phyloP scores from a whole-genome alignment of 163 green algal species.

The Chloroidium sp. region DNA sequence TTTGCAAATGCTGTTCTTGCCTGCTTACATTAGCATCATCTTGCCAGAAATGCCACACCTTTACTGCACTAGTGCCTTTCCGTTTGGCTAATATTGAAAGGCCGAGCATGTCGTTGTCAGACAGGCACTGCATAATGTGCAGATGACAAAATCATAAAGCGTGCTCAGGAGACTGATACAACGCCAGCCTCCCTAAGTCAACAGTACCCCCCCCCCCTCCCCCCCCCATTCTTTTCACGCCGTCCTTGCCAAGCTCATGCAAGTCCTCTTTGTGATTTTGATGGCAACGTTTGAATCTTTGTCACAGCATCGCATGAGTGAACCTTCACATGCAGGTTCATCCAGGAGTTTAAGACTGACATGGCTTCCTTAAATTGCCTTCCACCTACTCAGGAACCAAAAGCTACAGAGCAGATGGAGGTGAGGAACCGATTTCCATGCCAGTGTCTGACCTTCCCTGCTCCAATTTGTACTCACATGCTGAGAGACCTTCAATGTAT shows the following conservation, averaged over 20 bases:
- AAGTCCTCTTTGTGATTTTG: not conserved
- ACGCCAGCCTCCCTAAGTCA: not conserved
- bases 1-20: too few relatives aligned
- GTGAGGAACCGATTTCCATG: not conserved
- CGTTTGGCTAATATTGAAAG: too few relatives aligned
- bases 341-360: conserved; percentile 76
- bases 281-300: not conserved
- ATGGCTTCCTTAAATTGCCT: conserved; percentile 74
- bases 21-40: too few relatives aligned
- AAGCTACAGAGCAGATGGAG: conserved; percentile 78
- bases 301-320: not conserved
- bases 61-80: too few relatives aligned
- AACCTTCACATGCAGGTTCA: conserved; percentile 50
- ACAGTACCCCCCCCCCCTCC: too few relatives aligned
- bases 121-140: conserved; percentile 1
- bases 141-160: conserved; percentile 84
- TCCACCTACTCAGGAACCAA: conserved; percentile 74
- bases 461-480: too few relatives aligned
- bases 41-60: too few relatives aligned
- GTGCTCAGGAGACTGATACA: conserved; percentile 34
- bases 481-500: too few relatives aligned
- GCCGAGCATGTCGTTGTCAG: too few relatives aligned
- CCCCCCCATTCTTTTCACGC: too few relatives aligned
- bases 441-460: too few relatives aligned
- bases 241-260: too few relatives aligned